Base-by-base conservation (phyloP, 2,329 filamentous ascomycete species). In the Cordyceps tenuipes region DNA sequence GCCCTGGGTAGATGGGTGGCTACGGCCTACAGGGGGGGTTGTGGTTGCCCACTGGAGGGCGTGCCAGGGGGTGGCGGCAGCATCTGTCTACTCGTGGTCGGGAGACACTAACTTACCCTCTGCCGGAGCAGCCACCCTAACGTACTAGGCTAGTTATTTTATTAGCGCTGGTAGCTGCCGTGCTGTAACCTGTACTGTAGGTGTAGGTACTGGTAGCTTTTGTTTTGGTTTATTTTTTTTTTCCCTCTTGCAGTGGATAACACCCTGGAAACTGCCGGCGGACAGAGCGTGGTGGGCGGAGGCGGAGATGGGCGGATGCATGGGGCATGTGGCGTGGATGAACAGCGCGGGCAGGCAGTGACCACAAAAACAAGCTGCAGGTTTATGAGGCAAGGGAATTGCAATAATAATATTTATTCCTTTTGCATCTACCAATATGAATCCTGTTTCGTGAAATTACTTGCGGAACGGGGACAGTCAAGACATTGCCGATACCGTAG, bases 401-500 rank as follows among this genome's bases (percentile, higher is more conserved):
- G 2, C 43, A 46, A 7, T 21, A 19, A 21, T 36, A 5, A 29
- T 29, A 6, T 36, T 36, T 36, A 13, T 13, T 36, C 1, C 9
- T 10, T 29, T 36, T 36, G 34, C 34, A 13, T 36, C 34, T 36
- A 36, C 34, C 10, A 13, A 36, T 36, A 36, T 36, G 7, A 2
- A 1, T 39, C 7, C 13, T 12, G 5, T n/a, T 17, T 3, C 10
- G 23, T 48, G 36, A 47, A 48, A 56, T 39, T 57, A 44, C 44
- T 23, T 19, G 10, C 54, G 54, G 41, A 39, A 57, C 41, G 29
- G 29, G 47, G 41, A 36, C 29, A 57, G 36, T 56, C 29, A 48
- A 57, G 54, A 48, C 54, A 57, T 19, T 49, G 54, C 54, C 54
- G 54, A 57, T 48, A 44, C 43, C 17, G 54, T 48, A 31, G 31